A percentile compares a stretch with the other conserved stretches of the same genome.
phyloP scores from a whole-genome alignment of 176 grass and related monocot genomes.

The Triticum monococcum region DNA sequence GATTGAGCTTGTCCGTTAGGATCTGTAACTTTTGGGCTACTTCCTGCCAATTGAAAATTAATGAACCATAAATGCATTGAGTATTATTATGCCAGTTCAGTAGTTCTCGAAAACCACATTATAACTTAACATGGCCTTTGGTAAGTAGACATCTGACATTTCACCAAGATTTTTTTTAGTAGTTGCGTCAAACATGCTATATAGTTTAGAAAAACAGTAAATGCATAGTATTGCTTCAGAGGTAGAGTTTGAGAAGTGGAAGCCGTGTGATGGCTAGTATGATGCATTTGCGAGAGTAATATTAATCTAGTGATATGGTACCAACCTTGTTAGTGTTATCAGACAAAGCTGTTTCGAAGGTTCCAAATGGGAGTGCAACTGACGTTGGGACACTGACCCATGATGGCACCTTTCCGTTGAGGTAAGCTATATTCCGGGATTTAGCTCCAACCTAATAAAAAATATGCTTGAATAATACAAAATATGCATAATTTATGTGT shows the following conservation, averaged over 20 bases:
- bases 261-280: neutral
- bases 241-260: neutral
- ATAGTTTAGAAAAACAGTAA: neutral
- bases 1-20: constrained; percentile 55
- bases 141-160: neutral
- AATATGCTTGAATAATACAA: neutral
- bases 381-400: constrained; percentile 90
- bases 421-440: constrained; percentile 83
- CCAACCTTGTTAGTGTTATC: constrained; percentile 67
- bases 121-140: neutral
- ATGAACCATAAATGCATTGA: neutral
- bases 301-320: constrained; percentile 3
- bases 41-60: constrained; percentile 48
- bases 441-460: constrained; percentile 89
- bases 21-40: constrained; percentile 53
- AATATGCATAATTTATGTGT: neutral
- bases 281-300: neutral
- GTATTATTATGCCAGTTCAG: neutral
- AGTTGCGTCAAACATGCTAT: neutral
- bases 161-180: neutral
- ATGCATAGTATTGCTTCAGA: neutral
- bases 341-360: constrained; percentile 84
- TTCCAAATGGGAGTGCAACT: constrained; percentile 90
- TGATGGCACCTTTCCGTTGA: constrained; percentile 88
- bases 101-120: neutral